Base-by-base conservation (phyloP, 345 rosid genomes). In the Eucalyptus cloeziana region DNA sequence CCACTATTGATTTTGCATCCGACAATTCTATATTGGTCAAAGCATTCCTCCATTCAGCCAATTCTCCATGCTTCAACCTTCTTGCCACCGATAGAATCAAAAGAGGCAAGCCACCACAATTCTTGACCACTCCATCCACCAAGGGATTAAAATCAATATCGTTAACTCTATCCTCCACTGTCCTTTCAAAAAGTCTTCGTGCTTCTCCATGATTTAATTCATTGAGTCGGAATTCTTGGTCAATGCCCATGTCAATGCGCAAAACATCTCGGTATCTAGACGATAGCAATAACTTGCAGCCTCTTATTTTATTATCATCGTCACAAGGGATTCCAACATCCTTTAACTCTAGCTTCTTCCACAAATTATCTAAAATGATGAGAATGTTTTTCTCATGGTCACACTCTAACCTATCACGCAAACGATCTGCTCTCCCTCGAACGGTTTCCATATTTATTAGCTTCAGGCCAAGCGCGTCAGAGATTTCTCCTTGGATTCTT, bases 261-360 rank as follows among this genome's bases (percentile, higher is more conserved):
- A 92, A 44, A 14, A 94, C 86, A 25, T 86, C 37, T 27, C 3
- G 31, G 0, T 7, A 8, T 69, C 92, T 90, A 4, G 94, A 90
- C 1, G 93, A 90, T 44, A 94, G 5, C 44, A 93, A 31, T 21
- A 93, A 6, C 79, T 91, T 94, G 89, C 91, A 60, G 7, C n/a
- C n/a, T 25, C 31, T 89, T 64, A 69, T 89, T 44, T 50, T 87
- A 31, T 89, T 88, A 50, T 90, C 90, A 2, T 50, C 54, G 1
- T 86, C 87, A 1, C 49, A 87, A 2, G 87, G 86, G 49, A 92
- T 91, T 86, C 94, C 93, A 6, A 92, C 79, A 3, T 49, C 80
- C 7, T 88, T 76, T 44, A 90, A 40, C 10, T 92, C 79, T 15
- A 92, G 12, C 19, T 40, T 54, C 5, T 85, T 30, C 92, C 92